Base-by-base conservation (phyloP, 495 filamentous ascomycete genomes). In the Xylaria venustula region DNA sequence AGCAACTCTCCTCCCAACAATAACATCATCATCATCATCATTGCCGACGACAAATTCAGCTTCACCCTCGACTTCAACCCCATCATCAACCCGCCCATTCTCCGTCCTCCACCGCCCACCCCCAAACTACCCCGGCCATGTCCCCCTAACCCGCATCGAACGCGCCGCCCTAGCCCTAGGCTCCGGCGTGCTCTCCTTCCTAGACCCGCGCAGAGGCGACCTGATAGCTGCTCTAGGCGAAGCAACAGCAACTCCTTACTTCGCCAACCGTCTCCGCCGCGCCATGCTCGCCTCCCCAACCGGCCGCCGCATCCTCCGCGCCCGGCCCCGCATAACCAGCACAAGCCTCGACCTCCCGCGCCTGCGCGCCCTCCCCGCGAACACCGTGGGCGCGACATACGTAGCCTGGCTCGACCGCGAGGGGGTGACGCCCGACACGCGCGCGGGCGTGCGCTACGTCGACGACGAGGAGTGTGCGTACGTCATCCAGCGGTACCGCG, bases 401-500 rank as follows among this genome's bases (percentile, higher is more conserved):
- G 87, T 85, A 3, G 78, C 75, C 19, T 98, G 94, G 94, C 80
- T 97, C 15, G 92, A 97, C 75, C 83, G 88, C 34, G 94, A 98
- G 77, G 90, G 90, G 40, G 93, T 98, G 2, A 88, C 89, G 1
- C 93, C 94, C 0, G 95, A 98, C 74, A 96, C 95, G 25, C 86
- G 95, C 9, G 77, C 85, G 36, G 65, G 70, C 17, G 94, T 98
- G 23, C 82, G 88, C 44, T 97, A 96, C 74, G 92, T 98, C 54
- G 93, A 97, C 71, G 88, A 97, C 70, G 87, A 86, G 54, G 94
- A 98, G 71, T 96, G 91, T 71, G 94, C 94, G 19, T 98, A 98
- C 73, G 94, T 98, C 3, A 96, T 98, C 91, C 94, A 98, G 82
- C 87, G 94, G 28, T 98, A 98, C 75, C 86, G 94, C 48, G 95